phyloP scores from a whole-genome alignment of 1,284 basidiomycete genomes.

The Sanghuangporus sanghuang region DNA sequence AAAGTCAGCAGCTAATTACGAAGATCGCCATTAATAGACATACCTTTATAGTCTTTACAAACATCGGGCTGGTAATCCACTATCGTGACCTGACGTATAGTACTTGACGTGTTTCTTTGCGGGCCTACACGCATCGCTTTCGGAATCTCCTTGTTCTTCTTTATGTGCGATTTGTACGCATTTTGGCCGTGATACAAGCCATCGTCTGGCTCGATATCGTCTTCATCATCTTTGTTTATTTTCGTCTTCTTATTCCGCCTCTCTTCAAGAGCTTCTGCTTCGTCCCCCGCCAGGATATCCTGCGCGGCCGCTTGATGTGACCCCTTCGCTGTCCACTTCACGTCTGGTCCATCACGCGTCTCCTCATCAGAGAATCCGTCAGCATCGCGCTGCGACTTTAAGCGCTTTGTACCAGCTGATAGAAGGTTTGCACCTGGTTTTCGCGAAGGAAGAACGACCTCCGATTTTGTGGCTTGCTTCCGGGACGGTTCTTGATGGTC shows the following conservation, averaged over 20 bases:
- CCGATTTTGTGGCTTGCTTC: slow-evolving; percentile 44
- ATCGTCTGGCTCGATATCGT: slow-evolving; percentile 69
- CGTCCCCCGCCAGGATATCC: slow-evolving; percentile 75
- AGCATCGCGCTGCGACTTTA: slow-evolving; percentile 49
- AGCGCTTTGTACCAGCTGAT: slow-evolving; percentile 82
- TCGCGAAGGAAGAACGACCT: slow-evolving; percentile 72
- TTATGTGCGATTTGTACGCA: slow-evolving; percentile 79
- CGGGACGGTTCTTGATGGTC: slow-evolving; percentile 23
- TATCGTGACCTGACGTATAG: slow-evolving; percentile 92
- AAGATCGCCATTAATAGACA: slow-evolving; percentile 22
- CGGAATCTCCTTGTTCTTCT: slow-evolving; percentile 76
- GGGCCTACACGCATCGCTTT: slow-evolving; percentile 90
- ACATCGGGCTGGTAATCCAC: slow-evolving; percentile 99
- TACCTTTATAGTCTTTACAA: slow-evolving; percentile 99
- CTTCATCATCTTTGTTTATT: slow-evolving; percentile 51
- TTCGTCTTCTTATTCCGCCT: slow-evolving; percentile 54
- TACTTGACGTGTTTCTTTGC: slow-evolving; percentile 69
- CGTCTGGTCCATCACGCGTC: slow-evolving; percentile 61
- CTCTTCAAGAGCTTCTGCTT: slow-evolving; percentile 66
- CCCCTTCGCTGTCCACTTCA: slow-evolving; percentile 71
- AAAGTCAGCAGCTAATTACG: slow-evolving; percentile 21
- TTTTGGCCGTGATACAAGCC: slow-evolving; percentile 85
- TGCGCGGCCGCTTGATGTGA: slow-evolving; percentile 64
- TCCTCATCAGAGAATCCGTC: slow-evolving; percentile 37
- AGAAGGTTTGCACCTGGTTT: slow-evolving; percentile 66